Conservation (phyloP, 2,329 filamentous ascomycete species). For the Trichoderma harzianum region DNA sequence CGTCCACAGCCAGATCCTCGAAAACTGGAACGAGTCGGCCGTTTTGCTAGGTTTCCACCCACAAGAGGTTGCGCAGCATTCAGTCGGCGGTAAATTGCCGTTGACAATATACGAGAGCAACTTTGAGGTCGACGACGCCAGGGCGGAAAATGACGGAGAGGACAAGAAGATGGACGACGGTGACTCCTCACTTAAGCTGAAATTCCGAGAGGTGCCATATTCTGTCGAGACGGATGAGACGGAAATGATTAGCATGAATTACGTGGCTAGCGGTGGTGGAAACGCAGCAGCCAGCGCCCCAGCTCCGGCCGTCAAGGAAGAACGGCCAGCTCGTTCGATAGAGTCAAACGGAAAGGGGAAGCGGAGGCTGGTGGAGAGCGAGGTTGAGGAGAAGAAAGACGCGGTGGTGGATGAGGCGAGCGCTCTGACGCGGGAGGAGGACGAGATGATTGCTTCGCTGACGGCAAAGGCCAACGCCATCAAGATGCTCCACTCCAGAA, state of each 20-base stretch:
- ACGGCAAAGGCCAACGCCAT: conserved; percentile 89
- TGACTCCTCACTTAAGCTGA: conserved; percentile 56
- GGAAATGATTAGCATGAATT: conserved; percentile 97
- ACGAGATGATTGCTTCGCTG: conserved; percentile 62
- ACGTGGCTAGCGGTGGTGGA: conserved; percentile 79
- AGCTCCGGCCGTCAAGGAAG: conserved; percentile 46
- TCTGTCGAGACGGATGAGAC: conserved; percentile 90
- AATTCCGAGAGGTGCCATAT: conserved; percentile 80
- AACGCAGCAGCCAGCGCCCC: conserved; percentile 67
- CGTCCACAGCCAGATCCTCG: conserved; percentile 74
- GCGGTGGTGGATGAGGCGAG: conserved; percentile 38
- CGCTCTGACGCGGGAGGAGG: conserved; percentile 55
- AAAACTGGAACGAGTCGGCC: conserved; percentile 77
- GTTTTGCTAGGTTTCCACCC: conserved; percentile 86
- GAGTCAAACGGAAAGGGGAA: conserved; percentile 54
- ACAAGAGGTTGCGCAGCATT: conserved; percentile 48
- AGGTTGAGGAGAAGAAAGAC: conserved; percentile 27
- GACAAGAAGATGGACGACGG: conserved; percentile 71
- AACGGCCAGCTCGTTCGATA: conserved; percentile 40
- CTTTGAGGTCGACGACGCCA: conserved; percentile 65
- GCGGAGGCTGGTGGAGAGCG: conserved; percentile 37
- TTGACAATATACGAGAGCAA: conserved; percentile 87
- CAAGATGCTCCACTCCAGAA: conserved; percentile 81
- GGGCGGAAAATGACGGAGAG: conserved; percentile 49
- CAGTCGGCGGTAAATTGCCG: conserved; percentile 76